Evolutionary conservation across 176 grass and related monocot genomes (phyloP).

Genomic region (Calamus simplicifolius): DNA sequence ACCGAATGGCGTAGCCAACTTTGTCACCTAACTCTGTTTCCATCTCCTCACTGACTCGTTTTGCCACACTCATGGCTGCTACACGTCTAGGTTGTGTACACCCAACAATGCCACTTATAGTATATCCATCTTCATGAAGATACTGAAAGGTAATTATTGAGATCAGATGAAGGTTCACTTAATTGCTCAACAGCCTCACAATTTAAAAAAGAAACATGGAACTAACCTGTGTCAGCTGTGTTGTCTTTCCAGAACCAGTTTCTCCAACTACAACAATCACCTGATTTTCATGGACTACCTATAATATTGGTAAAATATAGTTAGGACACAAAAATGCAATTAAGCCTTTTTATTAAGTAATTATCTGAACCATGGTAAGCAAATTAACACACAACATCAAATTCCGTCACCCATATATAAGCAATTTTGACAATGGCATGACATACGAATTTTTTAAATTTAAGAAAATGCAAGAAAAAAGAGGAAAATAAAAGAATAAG

Average conservation of each 20-base stretch:
- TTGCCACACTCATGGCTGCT: slow-evolving; percentile 99
- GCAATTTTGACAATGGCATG: no score
- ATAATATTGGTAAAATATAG: no score
- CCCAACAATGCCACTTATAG: slow-evolving; percentile 58
- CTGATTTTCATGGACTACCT: slow-evolving; percentile 99
- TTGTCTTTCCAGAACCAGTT: slow-evolving; percentile 98
- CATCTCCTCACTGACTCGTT: slow-evolving; percentile 96
- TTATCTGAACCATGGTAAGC: no score
- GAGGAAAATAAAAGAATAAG: neutral
- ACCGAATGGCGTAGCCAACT: slow-evolving; percentile 95
- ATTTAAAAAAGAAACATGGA: neutral
- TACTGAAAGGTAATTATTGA: slow-evolving; percentile 41
- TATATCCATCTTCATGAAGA: slow-evolving; percentile 96
- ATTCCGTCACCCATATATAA: no score
- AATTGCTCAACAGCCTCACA: no score
- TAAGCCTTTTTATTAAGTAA: no score
- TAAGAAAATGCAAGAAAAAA: no score
- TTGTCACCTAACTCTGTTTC: slow-evolving; percentile 88
- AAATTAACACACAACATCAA: no score
- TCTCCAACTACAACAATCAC: slow-evolving; percentile 92
- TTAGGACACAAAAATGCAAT: no score
- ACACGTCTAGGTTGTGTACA: slow-evolving; percentile 99
- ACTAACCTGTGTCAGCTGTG: slow-evolving; percentile 67
- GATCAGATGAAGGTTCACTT: neutral
- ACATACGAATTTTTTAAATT: no score